phyloP scores from a whole-genome alignment of 1,284 basidiomycete species.

The Heliocybe sulcata region DNA sequence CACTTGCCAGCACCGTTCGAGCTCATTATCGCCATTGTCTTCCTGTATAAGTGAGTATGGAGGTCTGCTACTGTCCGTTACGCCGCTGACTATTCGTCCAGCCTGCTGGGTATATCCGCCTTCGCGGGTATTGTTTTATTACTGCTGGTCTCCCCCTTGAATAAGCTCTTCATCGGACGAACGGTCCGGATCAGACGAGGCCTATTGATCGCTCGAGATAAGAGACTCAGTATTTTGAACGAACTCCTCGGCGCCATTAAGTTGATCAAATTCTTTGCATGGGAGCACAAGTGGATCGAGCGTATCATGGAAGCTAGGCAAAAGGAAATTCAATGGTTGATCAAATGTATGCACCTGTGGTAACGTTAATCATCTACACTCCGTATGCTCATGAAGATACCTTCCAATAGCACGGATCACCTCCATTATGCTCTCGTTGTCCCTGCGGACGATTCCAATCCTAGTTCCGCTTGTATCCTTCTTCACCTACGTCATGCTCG shows the following conservation, averaged over 20 bases:
- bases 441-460: slow-evolving; percentile 66
- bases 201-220: slow-evolving; percentile 69
- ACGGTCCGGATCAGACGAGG: slow-evolving; percentile 69
- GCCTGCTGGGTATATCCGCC: slow-evolving; percentile 77
- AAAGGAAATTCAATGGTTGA: slow-evolving; percentile 61
- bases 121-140: slow-evolving; percentile 84
- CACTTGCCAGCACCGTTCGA: slow-evolving; percentile 60
- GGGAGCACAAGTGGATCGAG: slow-evolving; percentile 72
- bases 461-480: slow-evolving; percentile 67
- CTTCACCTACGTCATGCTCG: slow-evolving; percentile 50
- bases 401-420: slow-evolving; percentile 48
- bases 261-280: slow-evolving; percentile 85
- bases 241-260: slow-evolving; percentile 79
- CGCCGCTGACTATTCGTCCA: slow-evolving; percentile 21
- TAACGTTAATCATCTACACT: slow-evolving; percentile 14
- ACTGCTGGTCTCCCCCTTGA: slow-evolving; percentile 67
- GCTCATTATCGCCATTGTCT: slow-evolving; percentile 65
- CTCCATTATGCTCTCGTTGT: slow-evolving; percentile 49
- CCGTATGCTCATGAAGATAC: slow-evolving; percentile 2
- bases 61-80: not conserved
- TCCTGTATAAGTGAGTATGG: slow-evolving; percentile 69
- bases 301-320: slow-evolving; percentile 49
- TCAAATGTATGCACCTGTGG: slow-evolving; percentile 38
- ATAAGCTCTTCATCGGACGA: slow-evolving; percentile 55
- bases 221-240: slow-evolving; percentile 79